Evolutionary conservation across 106 monocot species (phyloP), one percentile per base, ranked within the genome.

Genomic region (Platanthera zijinensis): DNA sequence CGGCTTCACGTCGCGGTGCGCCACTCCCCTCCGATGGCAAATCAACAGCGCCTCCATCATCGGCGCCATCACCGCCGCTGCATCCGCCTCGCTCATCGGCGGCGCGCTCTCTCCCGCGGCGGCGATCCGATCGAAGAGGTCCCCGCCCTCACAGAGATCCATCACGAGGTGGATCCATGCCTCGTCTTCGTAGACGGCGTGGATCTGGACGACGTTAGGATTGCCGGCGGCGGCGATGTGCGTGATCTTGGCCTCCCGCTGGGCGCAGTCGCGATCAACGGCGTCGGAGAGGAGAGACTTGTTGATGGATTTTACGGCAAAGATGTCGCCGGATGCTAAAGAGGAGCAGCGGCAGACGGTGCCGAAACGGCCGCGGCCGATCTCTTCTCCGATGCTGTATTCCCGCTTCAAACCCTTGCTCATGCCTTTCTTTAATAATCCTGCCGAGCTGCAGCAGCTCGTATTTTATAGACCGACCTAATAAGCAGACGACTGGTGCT

Each of bases 1-100:
- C 8, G 93, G 96, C 79, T 96, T 96, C 62, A 96, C 51, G 77
- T 96, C 96, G 11, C 96, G 84, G 77, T 96, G 96, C 48, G 84
- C 90, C 52, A 96, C 84, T 19, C 93, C 93, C 0, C 84, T 78
- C 52, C 87, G 80, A 80, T 96, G 96, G 77, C 96, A 96, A 69
- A 75, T 77, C 5, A 83, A 85, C 68, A 96, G 67, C 51, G 89
- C 87, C 80, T 93, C 84, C 81, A 87, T 89, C 25, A 96, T 77
- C 64, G 77, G 74, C 12, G 77, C 70, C 83, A 90, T 76, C 17
- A 96, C 54, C 2, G 61, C 73, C 11, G 80, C 87, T 6, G 87
- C 92, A 49, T 82, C 87, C 10, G 76, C 68, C 83, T 96, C 92
- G 17, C 83, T 50, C n/a, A 93, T 48, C 18, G 84, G 80, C 18